phyloP scores from a whole-genome alignment of 441 rosid genomes.

The Jatropha podagrica region DNA sequence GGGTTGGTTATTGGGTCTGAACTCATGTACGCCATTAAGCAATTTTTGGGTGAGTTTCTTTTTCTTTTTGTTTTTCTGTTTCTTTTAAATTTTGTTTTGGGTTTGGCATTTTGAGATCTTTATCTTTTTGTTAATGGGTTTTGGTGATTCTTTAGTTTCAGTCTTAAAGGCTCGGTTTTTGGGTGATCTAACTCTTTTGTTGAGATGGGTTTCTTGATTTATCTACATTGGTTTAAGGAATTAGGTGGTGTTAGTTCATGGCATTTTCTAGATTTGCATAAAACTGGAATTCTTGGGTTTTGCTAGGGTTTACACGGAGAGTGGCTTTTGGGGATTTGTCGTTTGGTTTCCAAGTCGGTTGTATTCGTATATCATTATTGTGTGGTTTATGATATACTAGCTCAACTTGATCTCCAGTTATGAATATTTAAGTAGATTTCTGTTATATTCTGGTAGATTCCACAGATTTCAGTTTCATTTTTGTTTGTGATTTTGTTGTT shows the following conservation, averaged over 20 bases:
- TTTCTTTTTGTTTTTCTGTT: not conserved
- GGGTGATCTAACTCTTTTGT: constrained; percentile 18
- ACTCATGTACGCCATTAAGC: constrained; percentile 2
- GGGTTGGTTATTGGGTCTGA: constrained; percentile 19
- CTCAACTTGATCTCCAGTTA: constrained; percentile 21
- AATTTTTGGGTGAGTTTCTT: constrained; percentile 22
- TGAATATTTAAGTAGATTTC: constrained; percentile 35
- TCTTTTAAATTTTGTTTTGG: too few species aligned
- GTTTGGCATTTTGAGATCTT: constrained; percentile 10
- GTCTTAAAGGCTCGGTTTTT: constrained; percentile 14
- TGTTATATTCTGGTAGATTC: constrained; percentile 44
- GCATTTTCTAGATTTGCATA: constrained; percentile 27
- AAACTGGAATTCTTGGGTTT: constrained; percentile 32
- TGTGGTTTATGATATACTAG: constrained; percentile 16
- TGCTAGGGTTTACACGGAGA: constrained; percentile 50
- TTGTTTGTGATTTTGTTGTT: constrained; percentile 42
- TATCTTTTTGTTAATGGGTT: constrained; percentile 5
- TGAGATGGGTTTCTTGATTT: constrained; percentile 30
- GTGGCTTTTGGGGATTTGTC: constrained; percentile 50
- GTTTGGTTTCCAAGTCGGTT: constrained; percentile 30
- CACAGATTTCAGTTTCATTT: constrained; percentile 45
- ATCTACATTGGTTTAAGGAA: constrained; percentile 9
- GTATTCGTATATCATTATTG: constrained; percentile 15
- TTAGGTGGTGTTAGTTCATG: constrained; percentile 18
- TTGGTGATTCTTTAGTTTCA: constrained; percentile 10